Evolutionary conservation across 2,329 filamentous ascomycete species (phyloP), one percentile per base, ranked within the genome.

Genomic region (Coleophoma eucalyptorum): DNA sequence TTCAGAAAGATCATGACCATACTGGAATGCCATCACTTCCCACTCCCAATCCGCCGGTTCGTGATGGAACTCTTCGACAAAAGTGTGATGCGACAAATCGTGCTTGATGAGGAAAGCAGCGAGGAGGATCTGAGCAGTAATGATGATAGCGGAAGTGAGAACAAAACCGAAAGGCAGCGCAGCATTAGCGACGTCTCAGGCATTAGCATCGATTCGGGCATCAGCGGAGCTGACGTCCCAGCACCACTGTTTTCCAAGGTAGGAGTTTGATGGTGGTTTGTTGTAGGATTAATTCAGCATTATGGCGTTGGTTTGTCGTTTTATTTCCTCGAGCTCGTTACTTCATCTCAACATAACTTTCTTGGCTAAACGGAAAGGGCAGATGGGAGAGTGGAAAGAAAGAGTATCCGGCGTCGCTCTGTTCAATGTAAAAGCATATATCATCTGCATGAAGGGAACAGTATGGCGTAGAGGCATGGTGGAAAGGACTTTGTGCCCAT

Each of bases 51-150:
- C 26, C 87, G 93, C 55, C 86, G 93, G 43, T 92, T 96, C 70
- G 88, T 96, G 34, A 85, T 97, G 53, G 94, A 97, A 65, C 72
- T 99, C 19, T 99, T 99, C 62, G 93, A 97, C 63, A 94, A 93
- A 70, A 86, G 82, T 52, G 89, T 97, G 41, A 78, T 97, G 70
- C 79, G 91, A 56, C 82, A 83, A 57, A 89, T 97, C 53, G 88
- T 99, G 12, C 84, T 96, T 51, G 85, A 88, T 47, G 87, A 89
- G 60, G 65, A 67, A 8, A 62, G 56, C 38, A 56, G 58, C 18
- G 61, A 65, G 15, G 50, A 59, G 10, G 43, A 63, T 5, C 61
- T 66, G 41, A 67, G 65, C 16, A 67, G 65, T 44, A 72, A 74
- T 45, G 77, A 80, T 55, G 71, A 64, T 38, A 68, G 62, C 48